phyloP scores from a whole-genome alignment of 345 rosid species.

The Crucihimalaya himalaica region DNA sequence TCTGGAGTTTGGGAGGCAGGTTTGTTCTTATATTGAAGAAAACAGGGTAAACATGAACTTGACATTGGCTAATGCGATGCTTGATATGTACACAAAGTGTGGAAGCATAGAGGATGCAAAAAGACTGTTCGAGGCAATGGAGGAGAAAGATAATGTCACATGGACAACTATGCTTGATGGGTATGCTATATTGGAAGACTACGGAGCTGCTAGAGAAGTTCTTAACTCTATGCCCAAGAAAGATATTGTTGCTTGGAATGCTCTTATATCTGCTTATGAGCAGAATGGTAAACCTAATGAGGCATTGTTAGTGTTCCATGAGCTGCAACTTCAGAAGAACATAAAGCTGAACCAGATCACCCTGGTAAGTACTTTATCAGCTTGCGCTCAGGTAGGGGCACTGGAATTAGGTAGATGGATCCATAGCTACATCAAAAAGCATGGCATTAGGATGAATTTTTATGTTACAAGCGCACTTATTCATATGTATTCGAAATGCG shows the following conservation, averaged over 20 bases:
- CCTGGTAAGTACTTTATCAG: constrained; percentile 58
- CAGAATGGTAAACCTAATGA: constrained; percentile 67
- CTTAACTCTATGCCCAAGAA: constrained; percentile 57
- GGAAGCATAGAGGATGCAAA: constrained; percentile 66
- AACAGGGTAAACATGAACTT: constrained; percentile 47
- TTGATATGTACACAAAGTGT: constrained; percentile 72
- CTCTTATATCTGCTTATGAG: constrained; percentile 66
- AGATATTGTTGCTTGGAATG: constrained; percentile 67
- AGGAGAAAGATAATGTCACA: constrained; percentile 60
- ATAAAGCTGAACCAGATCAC: constrained; percentile 60
- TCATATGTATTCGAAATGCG: constrained; percentile 84
- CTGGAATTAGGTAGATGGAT: constrained; percentile 58
- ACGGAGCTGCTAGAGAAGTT: constrained; percentile 50
- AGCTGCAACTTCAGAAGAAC: constrained; percentile 51
- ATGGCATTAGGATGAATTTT: constrained; percentile 53
- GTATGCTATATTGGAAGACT: constrained; percentile 59
- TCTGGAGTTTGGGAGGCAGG: constrained; percentile 58
- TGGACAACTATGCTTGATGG: constrained; percentile 83
- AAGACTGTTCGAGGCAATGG: constrained; percentile 53
- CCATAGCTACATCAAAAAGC: constrained; percentile 54
- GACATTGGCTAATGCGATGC: constrained; percentile 68
- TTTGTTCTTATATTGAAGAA: constrained; percentile 52
- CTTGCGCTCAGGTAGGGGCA: constrained; percentile 72
- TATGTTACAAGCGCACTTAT: constrained; percentile 62
- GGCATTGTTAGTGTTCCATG: constrained; percentile 57